Percentiles rank a stretch among this genome's conserved stretches.
Evolutionary conservation across 2,329 filamentous ascomycete genomes (phyloP).

Genomic region (Geosmithia morbida): DNA sequence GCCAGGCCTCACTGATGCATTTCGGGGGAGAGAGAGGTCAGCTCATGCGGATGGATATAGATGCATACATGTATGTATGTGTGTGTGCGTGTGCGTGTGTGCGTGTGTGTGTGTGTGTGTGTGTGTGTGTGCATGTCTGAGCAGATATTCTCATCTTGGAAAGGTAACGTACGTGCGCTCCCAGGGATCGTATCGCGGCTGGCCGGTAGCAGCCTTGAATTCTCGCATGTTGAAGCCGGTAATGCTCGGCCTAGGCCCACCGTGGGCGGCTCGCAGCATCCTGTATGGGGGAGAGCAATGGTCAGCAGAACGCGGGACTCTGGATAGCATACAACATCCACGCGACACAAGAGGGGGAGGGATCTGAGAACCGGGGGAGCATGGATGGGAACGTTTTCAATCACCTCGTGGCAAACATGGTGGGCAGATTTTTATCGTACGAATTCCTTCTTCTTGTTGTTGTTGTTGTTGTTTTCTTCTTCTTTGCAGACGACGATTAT

Average conservation of each 20-base stretch:
- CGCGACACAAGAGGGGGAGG: background rate
- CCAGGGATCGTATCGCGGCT: conserved; percentile 51
- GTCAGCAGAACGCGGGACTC: too few species aligned
- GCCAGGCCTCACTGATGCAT: conserved; percentile 93
- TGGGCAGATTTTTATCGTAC: conserved; percentile 5
- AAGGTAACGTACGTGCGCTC: conserved; percentile 43
- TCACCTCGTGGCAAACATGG: conserved; percentile 25
- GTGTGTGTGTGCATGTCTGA: too few species aligned
- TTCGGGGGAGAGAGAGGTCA: too few species aligned
- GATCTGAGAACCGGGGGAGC: background rate
- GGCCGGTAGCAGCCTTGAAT: conserved; percentile 57
- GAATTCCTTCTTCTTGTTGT: background rate
- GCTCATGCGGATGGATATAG: too few species aligned
- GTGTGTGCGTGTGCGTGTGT: too few species aligned
- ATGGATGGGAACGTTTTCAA: background rate
- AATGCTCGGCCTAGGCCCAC: conserved; percentile 53
- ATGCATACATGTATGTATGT: too few species aligned
- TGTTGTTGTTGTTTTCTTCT: background rate
- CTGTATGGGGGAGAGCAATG: conserved; percentile 9
- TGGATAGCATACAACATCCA: too few species aligned
- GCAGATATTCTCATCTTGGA: too few species aligned
- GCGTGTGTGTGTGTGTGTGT: too few species aligned
- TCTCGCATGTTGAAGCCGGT: conserved; percentile 86
- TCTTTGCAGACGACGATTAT: background rate
- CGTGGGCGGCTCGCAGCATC: conserved; percentile 34